Evolutionary conservation across 257 asterid species (phyloP), one percentile per base, ranked within the genome.

Genomic region (Ligustrum vulgare): DNA sequence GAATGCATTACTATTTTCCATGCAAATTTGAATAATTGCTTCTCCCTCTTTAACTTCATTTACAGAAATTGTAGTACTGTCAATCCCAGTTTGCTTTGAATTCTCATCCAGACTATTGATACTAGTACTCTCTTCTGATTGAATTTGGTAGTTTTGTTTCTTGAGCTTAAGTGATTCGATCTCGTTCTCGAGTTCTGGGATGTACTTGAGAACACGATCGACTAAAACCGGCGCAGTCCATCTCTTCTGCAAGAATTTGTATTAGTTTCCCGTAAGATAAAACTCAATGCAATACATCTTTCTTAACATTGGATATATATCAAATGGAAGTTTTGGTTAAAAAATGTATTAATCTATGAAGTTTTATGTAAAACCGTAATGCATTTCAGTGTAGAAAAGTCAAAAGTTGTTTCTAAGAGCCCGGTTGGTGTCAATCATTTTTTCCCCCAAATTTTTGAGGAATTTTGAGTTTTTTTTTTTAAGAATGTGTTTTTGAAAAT

Each of bases 191-290:
- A 85, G 71, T 65, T 85, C 89, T 1, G 87, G 89, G 11, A 85
- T 82, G 84, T 85, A 80, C 62, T 80, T 78, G 0, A 85, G 77
- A 31, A 60, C 89, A 64, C 51, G 67, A 62, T 85, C 89, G 20
- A 82, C 85, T 75, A 85, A 67, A n/a, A 82, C 74, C 0, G 87
- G 89, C n/a, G 89, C 87, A 39, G 82, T 76, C 83, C 82, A 80
- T 77, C 84, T 85, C 82, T 82, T 85, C 89, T 85, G 83, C 78
- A 62, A 45, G 8, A 35, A 45, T 11, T 45, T 45, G 13, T 45
- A 45, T 15, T 45, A 45, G 0, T 41, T 41, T 41, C 49, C 11
- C 1, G 49, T 8, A 35, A 35, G 37, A 35, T 28, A 28, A 28
- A 28, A 35, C 6, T 35, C 6, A 35, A 35, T 35, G 12, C 45